Percentiles rank a stretch among this genome's conserved stretches.
phyloP scores from a whole-genome alignment of 2,329 filamentous ascomycete species.

The Ophiostoma angusticollis region DNA sequence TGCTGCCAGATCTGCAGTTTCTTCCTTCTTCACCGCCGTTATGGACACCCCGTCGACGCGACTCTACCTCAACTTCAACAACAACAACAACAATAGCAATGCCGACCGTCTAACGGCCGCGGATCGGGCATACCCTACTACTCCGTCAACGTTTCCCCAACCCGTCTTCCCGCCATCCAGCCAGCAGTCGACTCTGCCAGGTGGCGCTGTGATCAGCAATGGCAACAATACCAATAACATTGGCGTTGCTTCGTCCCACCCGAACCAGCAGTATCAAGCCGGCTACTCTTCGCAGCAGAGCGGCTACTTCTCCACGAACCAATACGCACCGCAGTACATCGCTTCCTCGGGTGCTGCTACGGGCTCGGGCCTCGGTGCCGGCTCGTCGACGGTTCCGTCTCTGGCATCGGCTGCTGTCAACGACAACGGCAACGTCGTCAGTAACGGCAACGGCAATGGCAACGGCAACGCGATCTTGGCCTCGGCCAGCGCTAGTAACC shows the following conservation, averaged over 20 bases:
- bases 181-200: no score
- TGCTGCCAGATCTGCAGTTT: no score
- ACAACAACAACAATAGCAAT: slow-evolving; percentile 31
- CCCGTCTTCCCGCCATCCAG: slow-evolving; percentile 51
- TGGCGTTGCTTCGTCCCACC: slow-evolving; percentile 30
- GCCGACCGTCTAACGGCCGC: slow-evolving; percentile 50
- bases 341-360: no score
- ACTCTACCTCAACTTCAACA: slow-evolving; percentile 54
- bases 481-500: slow-evolving; percentile 14
- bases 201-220: no score
- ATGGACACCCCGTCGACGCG: slow-evolving; percentile 48
- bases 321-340: slow-evolving; percentile 18
- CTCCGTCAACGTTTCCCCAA: slow-evolving; percentile 91
- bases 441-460: neutral
- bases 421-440: neutral
- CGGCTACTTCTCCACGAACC: slow-evolving; percentile 49
- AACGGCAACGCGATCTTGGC: slow-evolving; percentile 5
- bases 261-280: slow-evolving; percentile 32
- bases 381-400: slow-evolving; percentile 9
- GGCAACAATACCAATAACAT: slow-evolving; percentile 23
- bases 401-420: slow-evolving; percentile 14
- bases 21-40: slow-evolving; percentile 18
- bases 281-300: slow-evolving; percentile 27
- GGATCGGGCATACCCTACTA: slow-evolving; percentile 68
- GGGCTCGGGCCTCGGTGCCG: slow-evolving; percentile 17